Conservation (phyloP, 2,329 filamentous ascomycete species). For the Verticillium zaregamsianum region DNA sequence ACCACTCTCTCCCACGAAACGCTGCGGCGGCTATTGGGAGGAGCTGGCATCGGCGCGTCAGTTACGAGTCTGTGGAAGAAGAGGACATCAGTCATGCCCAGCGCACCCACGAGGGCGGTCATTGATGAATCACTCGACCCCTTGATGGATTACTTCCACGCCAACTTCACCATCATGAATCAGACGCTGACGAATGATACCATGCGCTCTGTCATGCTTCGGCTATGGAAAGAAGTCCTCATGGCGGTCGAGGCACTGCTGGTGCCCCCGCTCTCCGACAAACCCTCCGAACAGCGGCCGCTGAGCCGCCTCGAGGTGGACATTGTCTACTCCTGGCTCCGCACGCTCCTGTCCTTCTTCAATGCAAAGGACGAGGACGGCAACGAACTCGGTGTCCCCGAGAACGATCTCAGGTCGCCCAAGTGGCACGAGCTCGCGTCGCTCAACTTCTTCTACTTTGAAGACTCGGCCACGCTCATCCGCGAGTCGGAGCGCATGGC, state of each 20-base stretch:
- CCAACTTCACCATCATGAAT: conserved; percentile 99
- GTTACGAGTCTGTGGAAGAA: conserved; percentile 68
- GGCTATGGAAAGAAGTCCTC: conserved; percentile 95
- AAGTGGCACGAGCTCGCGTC: conserved; percentile 98
- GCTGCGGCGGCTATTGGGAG: conserved; percentile 68
- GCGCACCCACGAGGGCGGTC: conserved; percentile 64
- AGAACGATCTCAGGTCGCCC: conserved; percentile 89
- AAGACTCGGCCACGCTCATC: conserved; percentile 84
- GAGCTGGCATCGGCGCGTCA: conserved; percentile 64
- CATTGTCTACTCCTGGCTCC: conserved; percentile 91
- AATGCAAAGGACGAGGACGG: conserved; percentile 82
- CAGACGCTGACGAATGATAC: conserved; percentile 88
- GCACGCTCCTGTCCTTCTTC: conserved; percentile 91
- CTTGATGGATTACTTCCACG: conserved; percentile 91
- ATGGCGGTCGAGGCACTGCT: conserved; percentile 85
- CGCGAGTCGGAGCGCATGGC: conserved; percentile 97
- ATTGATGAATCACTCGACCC: conserved; percentile 78
- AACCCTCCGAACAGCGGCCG: conserved; percentile 79
- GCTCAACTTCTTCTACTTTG: conserved; percentile 98
- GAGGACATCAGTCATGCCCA: conserved; percentile 43
- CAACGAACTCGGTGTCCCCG: conserved; percentile 81
- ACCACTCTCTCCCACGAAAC: conserved; percentile 81
- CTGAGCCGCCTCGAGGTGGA: conserved; percentile 86
- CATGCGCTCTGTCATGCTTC: conserved; percentile 98
- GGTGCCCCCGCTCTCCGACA: conserved; percentile 92